A percentile compares a stretch with the other conserved stretches of the same genome.
Conservation (phyloP, 352 stramenopile species). For the Phytophthora palmivora region DNA sequence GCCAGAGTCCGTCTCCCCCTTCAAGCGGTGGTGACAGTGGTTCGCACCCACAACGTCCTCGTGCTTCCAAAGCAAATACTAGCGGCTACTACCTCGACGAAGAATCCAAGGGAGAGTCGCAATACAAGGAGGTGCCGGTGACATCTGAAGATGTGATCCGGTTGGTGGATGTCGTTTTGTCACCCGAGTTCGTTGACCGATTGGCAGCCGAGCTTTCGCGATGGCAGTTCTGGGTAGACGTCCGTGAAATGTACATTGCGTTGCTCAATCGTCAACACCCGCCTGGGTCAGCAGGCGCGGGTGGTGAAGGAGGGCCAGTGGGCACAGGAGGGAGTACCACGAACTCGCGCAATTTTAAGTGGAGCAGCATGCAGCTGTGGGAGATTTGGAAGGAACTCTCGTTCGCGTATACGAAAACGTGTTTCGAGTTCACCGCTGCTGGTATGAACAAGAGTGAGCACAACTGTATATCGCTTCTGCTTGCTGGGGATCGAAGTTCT, state of each 20-base stretch:
- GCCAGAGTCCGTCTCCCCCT: constrained; percentile 38
- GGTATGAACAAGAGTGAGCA: constrained; percentile 84
- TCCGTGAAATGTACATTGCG: constrained; percentile 79
- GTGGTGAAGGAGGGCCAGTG: constrained; percentile 23
- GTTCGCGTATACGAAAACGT: constrained; percentile 85
- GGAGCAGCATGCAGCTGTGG: constrained; percentile 85
- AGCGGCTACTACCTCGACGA: constrained; percentile 41
- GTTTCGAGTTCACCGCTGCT: constrained; percentile 84
- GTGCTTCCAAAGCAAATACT: constrained; percentile 19
- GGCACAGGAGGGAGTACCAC: constrained; percentile 38
- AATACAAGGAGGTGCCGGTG: constrained; percentile 67
- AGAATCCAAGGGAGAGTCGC: constrained; percentile 42
- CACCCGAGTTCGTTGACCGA: constrained; percentile 73
- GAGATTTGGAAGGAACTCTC: constrained; percentile 87
- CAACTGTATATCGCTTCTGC: constrained; percentile 39
- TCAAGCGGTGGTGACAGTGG: constrained; percentile 42
- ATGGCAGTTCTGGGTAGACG: constrained; percentile 85
- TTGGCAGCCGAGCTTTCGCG: constrained; percentile 68
- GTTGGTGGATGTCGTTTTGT: constrained; percentile 78
- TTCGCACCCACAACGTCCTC: constrained; percentile 14
- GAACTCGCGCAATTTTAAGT: constrained; percentile 72
- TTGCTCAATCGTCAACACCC: constrained; percentile 48
- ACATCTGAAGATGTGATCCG: constrained; percentile 80
- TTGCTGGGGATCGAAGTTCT: constrained; percentile 30
- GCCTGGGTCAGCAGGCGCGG: constrained; percentile 15